Base-by-base conservation (phyloP, 306 rosid species). In the Vigna hirtella region DNA sequence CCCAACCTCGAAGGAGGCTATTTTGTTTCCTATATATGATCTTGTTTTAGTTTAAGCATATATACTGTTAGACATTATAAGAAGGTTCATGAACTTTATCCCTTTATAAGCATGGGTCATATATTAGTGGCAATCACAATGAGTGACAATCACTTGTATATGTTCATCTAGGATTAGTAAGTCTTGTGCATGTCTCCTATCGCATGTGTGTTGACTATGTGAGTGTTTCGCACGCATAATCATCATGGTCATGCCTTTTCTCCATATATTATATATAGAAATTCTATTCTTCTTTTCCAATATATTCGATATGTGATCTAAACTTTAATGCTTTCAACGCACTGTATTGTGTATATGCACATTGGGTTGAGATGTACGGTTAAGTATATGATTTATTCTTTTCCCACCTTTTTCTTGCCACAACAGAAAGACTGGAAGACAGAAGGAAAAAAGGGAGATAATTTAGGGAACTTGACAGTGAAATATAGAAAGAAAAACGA, bases 121-220 rank as follows among this genome's bases (percentile, higher is more conserved):
- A n/a, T 32, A 56, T 42, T 71, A 82, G 90, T 87, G 90, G 90
- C 82, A 69, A 82, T 79, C 85, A 79, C 87, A 85, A 87, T 87
- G 87, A 87, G 88, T 82, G 57, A 72, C 56, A 48, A 63, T 36
- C 83, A 84, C 83, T 82, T 79, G 49, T 62, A 40, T 79, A 40
- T 79, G 50, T 62, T 79, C 59, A 69, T 80, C 78, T 71, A 66
- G 69, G 52, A 79, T 75, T 76, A 48, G 73, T 53, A 62, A 30
- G 72, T 53, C 22, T 67, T 77, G 72, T 83, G 80, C 79, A 73
- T 72, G 86, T 62, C 76, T 36, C 55, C 65, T 66, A 45, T 67
- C 56, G 56, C 73, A 66, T 81, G 58, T 82, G 78, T 82, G 82
- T 77, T 82, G 88, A 85, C 83, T 73, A 52, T 72, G 62, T 68